Conservation (phyloP, 1,139 yeast genomes). For the Protomyces gravidus region DNA sequence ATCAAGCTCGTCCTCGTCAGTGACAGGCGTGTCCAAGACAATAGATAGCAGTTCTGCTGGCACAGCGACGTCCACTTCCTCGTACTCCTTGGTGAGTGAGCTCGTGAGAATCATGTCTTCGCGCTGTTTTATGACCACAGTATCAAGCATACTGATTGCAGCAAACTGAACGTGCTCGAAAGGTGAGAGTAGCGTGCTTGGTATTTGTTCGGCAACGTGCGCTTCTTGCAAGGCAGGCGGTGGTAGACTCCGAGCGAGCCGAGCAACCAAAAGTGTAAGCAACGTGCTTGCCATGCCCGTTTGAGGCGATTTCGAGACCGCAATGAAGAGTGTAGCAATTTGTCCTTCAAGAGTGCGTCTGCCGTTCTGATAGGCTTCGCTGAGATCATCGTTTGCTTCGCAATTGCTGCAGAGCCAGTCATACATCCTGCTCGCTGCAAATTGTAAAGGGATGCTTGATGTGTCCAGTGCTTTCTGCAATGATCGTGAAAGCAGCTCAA, state of each 20-base stretch:
- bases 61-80: conserved; percentile 34
- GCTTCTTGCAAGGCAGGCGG: not conserved
- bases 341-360: not conserved
- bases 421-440: conserved; percentile 49
- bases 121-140: conserved; percentile 12
- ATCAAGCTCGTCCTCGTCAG: conserved; percentile 9
- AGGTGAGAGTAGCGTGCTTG: not conserved
- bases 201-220: not conserved
- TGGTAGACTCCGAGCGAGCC: conserved; percentile 34
- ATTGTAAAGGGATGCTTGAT: conserved; percentile 46
- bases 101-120: conserved; percentile 14
- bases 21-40: conserved; percentile 36
- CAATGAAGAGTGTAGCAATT: conserved; percentile 1
- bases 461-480: conserved; percentile 40
- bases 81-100: conserved; percentile 30
- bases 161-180: conserved; percentile 11
- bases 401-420: conserved; percentile 39
- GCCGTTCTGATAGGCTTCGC: conserved; percentile 32
- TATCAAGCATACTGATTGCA: conserved; percentile 4
- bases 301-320: not conserved
- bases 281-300: conserved; percentile 38
- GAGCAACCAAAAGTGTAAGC: conserved; percentile 42
- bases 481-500: conserved; percentile 32
- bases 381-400: conserved; percentile 38
- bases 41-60: conserved; percentile 40